A percentile compares a stretch with the other conserved stretches of the same genome.
Evolutionary conservation across 2,329 filamentous ascomycete genomes (phyloP).

Genomic region (Macrophomina tecta): DNA sequence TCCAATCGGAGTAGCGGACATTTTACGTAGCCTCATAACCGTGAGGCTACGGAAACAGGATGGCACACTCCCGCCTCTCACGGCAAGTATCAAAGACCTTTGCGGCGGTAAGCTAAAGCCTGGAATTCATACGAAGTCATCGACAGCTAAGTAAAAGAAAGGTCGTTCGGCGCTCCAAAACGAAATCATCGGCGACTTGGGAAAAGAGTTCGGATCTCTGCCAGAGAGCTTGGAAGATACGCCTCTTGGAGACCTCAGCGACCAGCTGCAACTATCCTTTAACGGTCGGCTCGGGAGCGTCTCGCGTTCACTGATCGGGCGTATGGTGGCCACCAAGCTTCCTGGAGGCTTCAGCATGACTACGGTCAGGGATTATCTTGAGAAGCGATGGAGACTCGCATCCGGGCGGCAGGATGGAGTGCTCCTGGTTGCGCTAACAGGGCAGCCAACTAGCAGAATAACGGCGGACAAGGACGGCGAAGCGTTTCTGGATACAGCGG

Average conservation of each 20-base stretch:
- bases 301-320: neutral
- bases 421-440: neutral
- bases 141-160: neutral
- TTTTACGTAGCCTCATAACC: constrained; percentile 16
- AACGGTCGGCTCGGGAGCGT: neutral
- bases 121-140: neutral
- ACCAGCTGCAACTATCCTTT: constrained; percentile 1
- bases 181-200: constrained; percentile 4
- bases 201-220: constrained; percentile 9
- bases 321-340: neutral
- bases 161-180: neutral
- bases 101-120: neutral
- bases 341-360: neutral
- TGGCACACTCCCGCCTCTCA: neutral
- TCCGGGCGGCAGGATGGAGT: neutral
- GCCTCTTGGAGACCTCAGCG: constrained; percentile 5
- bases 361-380: neutral
- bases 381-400: neutral
- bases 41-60: constrained; percentile 3
- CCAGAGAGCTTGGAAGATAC: constrained; percentile 21
- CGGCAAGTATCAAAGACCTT: neutral
- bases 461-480: constrained; percentile 7
- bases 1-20: constrained; percentile 11
- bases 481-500: constrained; percentile 1
- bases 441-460: neutral